phyloP scores from a whole-genome alignment of 257 asterid species.

The Primulina eburnea region DNA sequence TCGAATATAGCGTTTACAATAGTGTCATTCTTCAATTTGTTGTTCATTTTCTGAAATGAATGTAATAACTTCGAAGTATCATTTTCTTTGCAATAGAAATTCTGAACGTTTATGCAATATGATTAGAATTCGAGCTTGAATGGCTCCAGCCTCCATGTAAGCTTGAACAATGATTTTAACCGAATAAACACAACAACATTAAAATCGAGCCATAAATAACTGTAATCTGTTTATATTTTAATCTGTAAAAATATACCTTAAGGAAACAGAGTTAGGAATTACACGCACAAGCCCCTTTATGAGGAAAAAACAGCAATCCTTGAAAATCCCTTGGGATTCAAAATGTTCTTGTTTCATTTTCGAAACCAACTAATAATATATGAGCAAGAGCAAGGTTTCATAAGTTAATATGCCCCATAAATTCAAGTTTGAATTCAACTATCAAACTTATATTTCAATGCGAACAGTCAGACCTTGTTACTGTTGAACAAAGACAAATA shows the following conservation, averaged over 20 bases:
- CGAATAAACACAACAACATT: neutral
- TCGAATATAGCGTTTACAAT: neutral
- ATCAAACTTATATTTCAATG: neutral
- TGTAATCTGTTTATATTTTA: neutral
- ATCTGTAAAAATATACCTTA: neutral
- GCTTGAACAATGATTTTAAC: neutral
- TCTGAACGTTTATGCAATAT: neutral
- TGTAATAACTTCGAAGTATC: neutral
- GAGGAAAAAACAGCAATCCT: conserved; percentile 1
- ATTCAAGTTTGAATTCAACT: conserved; percentile 2
- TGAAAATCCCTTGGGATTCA: neutral
- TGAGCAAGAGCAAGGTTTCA: neutral
- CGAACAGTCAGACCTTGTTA: neutral
- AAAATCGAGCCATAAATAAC: neutral
- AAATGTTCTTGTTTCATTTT: neutral
- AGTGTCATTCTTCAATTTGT: neutral
- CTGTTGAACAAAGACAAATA: neutral
- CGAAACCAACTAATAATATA: neutral
- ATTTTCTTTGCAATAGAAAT: neutral
- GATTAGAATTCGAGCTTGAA: no score
- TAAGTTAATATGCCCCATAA: neutral
- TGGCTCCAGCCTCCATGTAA: neutral
- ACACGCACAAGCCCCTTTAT: neutral
- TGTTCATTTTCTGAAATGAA: neutral
- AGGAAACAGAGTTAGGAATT: neutral